Conservation (phyloP, 116 monocot species). For the Phalaenopsis hybrid region DNA sequence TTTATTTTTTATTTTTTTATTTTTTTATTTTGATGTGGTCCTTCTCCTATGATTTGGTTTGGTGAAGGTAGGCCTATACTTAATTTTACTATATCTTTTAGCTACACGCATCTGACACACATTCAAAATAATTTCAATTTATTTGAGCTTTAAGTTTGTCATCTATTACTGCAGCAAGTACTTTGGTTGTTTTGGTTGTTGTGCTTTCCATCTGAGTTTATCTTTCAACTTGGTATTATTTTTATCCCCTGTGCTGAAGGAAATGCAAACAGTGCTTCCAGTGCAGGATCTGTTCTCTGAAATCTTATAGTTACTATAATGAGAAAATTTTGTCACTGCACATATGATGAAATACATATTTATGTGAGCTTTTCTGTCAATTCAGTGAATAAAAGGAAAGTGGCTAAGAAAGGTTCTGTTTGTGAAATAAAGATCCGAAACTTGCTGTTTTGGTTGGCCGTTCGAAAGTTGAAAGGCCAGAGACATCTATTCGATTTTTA, state of each 20-base stretch:
- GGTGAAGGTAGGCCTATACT: neutral
- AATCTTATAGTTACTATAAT: neutral
- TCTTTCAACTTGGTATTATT: neutral
- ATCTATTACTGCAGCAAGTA: neutral
- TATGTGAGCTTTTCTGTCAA: neutral
- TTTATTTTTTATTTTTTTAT: neutral
- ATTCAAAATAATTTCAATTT: neutral
- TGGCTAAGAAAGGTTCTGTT: neutral
- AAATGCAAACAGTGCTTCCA: too few relatives aligned
- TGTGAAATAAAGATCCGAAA: neutral
- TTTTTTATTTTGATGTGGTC: neutral
- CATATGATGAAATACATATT: constrained; percentile 3
- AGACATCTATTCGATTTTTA: constrained; percentile 3
- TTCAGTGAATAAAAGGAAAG: constrained; percentile 5
- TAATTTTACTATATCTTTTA: neutral
- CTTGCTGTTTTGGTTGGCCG: neutral
- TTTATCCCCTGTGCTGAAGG: neutral
- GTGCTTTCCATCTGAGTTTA: neutral
- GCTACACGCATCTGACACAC: neutral
- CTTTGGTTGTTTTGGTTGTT: neutral
- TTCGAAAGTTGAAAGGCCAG: constrained; percentile 1
- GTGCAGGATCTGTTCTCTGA: too few relatives aligned
- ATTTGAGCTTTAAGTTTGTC: neutral
- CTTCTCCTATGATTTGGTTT: neutral
- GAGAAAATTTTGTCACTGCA: neutral